Evolutionary conservation across 305 asterid species (phyloP).

Genomic region (Striga hermonthica): DNA sequence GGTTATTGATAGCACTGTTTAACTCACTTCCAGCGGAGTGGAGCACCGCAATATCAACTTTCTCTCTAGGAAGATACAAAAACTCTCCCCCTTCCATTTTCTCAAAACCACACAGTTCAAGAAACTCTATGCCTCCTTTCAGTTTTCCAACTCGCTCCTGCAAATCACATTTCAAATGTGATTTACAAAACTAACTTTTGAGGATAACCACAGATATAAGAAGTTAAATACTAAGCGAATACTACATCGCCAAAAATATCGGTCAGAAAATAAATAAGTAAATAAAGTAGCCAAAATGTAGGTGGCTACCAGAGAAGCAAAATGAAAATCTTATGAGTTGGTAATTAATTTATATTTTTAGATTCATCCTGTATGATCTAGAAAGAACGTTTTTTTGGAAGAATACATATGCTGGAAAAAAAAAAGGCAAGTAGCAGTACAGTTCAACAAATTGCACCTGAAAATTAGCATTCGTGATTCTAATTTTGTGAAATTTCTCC

Average conservation of each 20-base stretch:
- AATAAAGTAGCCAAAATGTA: too few species aligned
- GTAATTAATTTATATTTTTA: too few species aligned
- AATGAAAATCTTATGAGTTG: too few species aligned
- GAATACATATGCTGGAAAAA: too few species aligned
- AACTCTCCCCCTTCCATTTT: slow-evolving; percentile 85
- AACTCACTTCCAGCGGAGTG: slow-evolving; percentile 87
- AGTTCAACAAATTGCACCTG: slow-evolving; percentile 50
- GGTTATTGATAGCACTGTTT: slow-evolving; percentile 82
- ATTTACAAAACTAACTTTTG: too few species aligned
- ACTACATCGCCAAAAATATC: too few species aligned
- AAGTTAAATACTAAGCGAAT: too few species aligned
- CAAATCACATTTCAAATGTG: slow-evolving; percentile 6
- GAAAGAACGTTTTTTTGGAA: too few species aligned
- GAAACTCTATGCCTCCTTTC: slow-evolving; percentile 85
- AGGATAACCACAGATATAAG: too few species aligned
- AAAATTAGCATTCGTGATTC: slow-evolving; percentile 76
- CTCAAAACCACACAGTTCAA: slow-evolving; percentile 90
- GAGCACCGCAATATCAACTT: slow-evolving; percentile 76
- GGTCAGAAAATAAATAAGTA: too few species aligned
- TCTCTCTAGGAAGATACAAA: slow-evolving; percentile 73
- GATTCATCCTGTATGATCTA: too few species aligned
- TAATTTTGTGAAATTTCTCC: slow-evolving; percentile 91
- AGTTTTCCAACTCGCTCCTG: slow-evolving; percentile 93
- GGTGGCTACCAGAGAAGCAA: too few species aligned
- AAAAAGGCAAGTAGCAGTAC: slow-evolving; percentile 15